These are phyloP conservation scores for Phytophthora uliginosa DNA, from an alignment of 352 stramenopile genomes.

Conservation along the genomic window DNA sequence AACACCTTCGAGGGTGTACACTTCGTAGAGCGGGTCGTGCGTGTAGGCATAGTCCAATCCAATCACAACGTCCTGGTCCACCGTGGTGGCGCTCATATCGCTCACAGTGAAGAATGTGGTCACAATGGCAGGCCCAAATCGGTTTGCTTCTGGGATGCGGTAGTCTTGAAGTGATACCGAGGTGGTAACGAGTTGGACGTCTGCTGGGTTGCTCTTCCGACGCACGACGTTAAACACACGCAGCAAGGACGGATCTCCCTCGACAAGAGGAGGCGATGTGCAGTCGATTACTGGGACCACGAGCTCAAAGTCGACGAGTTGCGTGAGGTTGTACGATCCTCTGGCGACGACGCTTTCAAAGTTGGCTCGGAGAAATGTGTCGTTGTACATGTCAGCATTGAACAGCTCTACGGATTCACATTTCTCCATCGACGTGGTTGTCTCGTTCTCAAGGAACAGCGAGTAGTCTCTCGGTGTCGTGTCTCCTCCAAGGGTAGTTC, in stretches of 20 bases:
- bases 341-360: conserved; percentile 29
- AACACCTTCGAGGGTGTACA: conserved; percentile 30
- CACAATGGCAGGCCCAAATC: conserved; percentile 37
- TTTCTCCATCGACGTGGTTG: conserved; percentile 28
- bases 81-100: conserved; percentile 30
- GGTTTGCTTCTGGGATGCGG: conserved; percentile 34
- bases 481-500: conserved; percentile 24
- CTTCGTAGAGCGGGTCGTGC: conserved; percentile 37
- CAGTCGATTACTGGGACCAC: conserved; percentile 58
- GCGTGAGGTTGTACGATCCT: conserved; percentile 41
- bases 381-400: conserved; percentile 39
- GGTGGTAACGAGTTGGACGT: conserved; percentile 40
- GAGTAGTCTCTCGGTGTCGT: conserved; percentile 34
- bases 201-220: conserved; percentile 19
- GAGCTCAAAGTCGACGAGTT: conserved; percentile 43
- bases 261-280: conserved; percentile 33
- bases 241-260: conserved; percentile 33
- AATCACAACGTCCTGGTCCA: conserved; percentile 36
- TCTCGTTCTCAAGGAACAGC: conserved; percentile 44
- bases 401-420: conserved; percentile 18
- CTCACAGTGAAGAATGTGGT: conserved; percentile 42
- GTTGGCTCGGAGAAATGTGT: conserved; percentile 39
- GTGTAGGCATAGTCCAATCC: conserved; percentile 51
- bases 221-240: conserved; percentile 58
- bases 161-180: conserved; percentile 57